phyloP scores from a whole-genome alignment of 2,329 filamentous ascomycete genomes.

The Sphaerostilbella broomeana region DNA sequence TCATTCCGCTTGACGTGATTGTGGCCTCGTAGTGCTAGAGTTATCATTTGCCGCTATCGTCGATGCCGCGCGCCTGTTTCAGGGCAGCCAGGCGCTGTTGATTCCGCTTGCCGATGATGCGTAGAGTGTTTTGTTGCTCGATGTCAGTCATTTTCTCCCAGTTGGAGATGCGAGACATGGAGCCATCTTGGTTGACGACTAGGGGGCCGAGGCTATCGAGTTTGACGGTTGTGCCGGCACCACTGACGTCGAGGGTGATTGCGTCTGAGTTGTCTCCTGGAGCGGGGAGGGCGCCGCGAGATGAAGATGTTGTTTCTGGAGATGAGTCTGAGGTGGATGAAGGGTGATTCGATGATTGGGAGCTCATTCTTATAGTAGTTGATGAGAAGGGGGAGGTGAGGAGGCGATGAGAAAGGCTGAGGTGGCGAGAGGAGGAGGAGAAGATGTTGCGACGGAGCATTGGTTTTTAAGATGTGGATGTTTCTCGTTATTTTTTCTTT shows the following conservation, averaged over 20 bases:
- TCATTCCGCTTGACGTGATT: neutral
- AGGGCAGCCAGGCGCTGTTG: slow-evolving; percentile 53
- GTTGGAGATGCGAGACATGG: slow-evolving; percentile 63
- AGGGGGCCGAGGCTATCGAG: slow-evolving; percentile 66
- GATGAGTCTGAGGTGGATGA: neutral
- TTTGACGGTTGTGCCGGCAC: slow-evolving; percentile 36
- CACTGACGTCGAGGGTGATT: slow-evolving; percentile 28
- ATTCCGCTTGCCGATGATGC: slow-evolving; percentile 63
- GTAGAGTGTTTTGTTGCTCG: slow-evolving; percentile 60
- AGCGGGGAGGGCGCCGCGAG: slow-evolving; percentile 21
- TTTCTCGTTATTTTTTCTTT: neutral
- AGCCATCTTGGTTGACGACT: slow-evolving; percentile 67
- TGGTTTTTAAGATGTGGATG: neutral
- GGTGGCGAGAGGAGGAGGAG: neutral
- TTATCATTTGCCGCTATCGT: slow-evolving; percentile 11
- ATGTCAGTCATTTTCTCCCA: slow-evolving; percentile 65
- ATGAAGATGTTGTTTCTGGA: slow-evolving; percentile 6
- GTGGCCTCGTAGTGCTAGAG: slow-evolving; percentile 5
- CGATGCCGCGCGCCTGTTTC: slow-evolving; percentile 13
- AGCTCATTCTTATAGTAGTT: slow-evolving; percentile 6
- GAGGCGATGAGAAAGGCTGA: neutral
- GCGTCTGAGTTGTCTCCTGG: slow-evolving; percentile 16
- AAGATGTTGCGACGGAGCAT: slow-evolving; percentile 11
- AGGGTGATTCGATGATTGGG: slow-evolving; percentile 2
- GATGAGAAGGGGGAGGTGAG: slow-evolving; percentile 1